Conservation (phyloP, 768 basidiomycete genomes). For the Rhodotorula paludigena region DNA sequence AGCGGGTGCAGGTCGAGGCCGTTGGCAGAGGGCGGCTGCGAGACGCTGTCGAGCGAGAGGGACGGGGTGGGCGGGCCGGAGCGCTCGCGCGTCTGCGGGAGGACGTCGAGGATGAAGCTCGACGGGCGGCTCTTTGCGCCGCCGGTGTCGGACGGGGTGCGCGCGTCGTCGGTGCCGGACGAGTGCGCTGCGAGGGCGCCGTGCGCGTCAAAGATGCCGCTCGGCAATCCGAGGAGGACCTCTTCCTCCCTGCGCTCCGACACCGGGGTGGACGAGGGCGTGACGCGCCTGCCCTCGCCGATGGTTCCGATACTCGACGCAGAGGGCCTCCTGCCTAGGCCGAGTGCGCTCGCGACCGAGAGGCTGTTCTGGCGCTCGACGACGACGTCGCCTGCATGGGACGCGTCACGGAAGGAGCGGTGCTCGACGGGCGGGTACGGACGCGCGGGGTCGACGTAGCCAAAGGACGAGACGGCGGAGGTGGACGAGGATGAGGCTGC, state of each 20-base stretch:
- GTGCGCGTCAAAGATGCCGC: slow-evolving; percentile 15
- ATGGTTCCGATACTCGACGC: slow-evolving; percentile 12
- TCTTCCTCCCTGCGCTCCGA: slow-evolving; percentile 7
- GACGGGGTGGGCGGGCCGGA: slow-evolving; percentile 21
- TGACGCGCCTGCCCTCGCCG: slow-evolving; percentile 19
- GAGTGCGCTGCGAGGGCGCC: slow-evolving; percentile 6
- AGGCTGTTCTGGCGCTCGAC: slow-evolving; percentile 2
- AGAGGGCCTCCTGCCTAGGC: slow-evolving; percentile 5
- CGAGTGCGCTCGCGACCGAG: background rate
- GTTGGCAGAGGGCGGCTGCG: slow-evolving; percentile 1
- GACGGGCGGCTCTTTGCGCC: slow-evolving; percentile 24
- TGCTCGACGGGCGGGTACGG: slow-evolving; percentile 21
- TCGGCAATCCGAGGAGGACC: slow-evolving; percentile 10
- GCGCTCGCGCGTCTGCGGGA: slow-evolving; percentile 31
- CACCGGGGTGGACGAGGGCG: background rate
- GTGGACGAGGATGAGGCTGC: too few species aligned
- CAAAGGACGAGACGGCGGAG: background rate
- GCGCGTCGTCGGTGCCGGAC: background rate
- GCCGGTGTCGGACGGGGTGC: background rate
- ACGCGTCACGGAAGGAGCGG: slow-evolving; percentile 15
- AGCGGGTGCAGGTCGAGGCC: slow-evolving; percentile 7
- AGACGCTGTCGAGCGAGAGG: slow-evolving; percentile 31
- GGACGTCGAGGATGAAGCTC: slow-evolving; percentile 36
- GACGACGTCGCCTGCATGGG: too few species aligned
- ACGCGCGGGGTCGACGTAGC: background rate